Base-by-base conservation (phyloP, 768 basidiomycete species). In the Phylloporus scabripes region DNA sequence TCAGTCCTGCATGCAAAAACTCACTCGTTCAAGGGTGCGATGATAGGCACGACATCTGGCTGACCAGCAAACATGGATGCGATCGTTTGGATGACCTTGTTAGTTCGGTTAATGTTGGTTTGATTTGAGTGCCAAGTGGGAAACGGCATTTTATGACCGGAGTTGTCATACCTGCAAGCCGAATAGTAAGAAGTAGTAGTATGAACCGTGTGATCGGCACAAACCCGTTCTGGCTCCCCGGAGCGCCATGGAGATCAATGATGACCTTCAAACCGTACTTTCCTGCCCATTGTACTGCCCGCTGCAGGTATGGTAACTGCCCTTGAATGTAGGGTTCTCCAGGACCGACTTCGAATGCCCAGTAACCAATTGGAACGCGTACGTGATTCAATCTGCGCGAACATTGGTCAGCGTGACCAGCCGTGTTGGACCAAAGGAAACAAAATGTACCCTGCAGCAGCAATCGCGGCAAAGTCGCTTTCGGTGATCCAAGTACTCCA, bases 401-500 rank as follows among this genome's bases (percentile, higher is more conserved):
- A 40, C 43, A 46, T 45, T 21, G 52, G 40, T 34, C 33, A 50
- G 53, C 46, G 48, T 46, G 23, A 48, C 36, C 24, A 46, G n/a
- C 28, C 26, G 40, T 5, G 21, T 2, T 2, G 5, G 28, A 45
- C 11, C 23, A 15, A 29, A 40, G 39, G 24, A 45, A 31, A 11
- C 23, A 20, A 48, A 17, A 67, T 17, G 20, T 63, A 86, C 87
- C 87, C 86, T 6, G 88, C 87, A 38, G 77, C 80, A 45, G 84
- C 81, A 51, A 92, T 91, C 40, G 72, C 77, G 28, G 68, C 66
- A 61, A 94, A 88, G 66, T 97, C 93, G 17, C 73, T 61, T 60
- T 92, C 85, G 1, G 84, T 88, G 56, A 97, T 91, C 80, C 81
- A 93, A 0, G 82, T 83, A 54, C 87, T 66, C 88, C 89, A 92